Evolutionary conservation across 352 stramenopile genomes (phyloP).

Genomic region (Phytopythium vexans): DNA sequence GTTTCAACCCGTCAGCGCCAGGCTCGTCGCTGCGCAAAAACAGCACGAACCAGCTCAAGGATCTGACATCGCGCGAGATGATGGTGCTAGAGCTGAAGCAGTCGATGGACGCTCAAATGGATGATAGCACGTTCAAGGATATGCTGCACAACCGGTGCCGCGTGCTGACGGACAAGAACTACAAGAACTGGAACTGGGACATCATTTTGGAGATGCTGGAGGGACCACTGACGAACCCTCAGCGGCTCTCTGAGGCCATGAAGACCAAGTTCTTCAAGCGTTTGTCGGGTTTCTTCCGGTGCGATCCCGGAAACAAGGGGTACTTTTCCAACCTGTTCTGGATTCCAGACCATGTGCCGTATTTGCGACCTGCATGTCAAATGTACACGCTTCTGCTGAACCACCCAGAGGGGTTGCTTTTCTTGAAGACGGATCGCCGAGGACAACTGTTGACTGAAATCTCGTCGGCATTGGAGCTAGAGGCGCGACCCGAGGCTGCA

Average conservation of each 20-base stretch:
- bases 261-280: slow-evolving; percentile 93
- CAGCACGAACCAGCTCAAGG: slow-evolving; percentile 35
- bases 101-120: slow-evolving; percentile 86
- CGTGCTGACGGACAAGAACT: slow-evolving; percentile 88
- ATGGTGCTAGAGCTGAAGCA: slow-evolving; percentile 87
- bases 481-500: slow-evolving; percentile 78
- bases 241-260: slow-evolving; percentile 86
- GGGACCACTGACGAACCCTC: slow-evolving; percentile 81
- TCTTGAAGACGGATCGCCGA: slow-evolving; percentile 84
- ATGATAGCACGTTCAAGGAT: slow-evolving; percentile 87
- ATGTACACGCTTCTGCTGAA: slow-evolving; percentile 89
- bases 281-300: slow-evolving; percentile 88
- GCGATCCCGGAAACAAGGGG: slow-evolving; percentile 85
- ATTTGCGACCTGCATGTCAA: slow-evolving; percentile 81
- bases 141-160: slow-evolving; percentile 85
- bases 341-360: slow-evolving; percentile 89
- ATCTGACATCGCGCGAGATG: slow-evolving; percentile 81
- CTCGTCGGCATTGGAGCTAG: slow-evolving; percentile 76
- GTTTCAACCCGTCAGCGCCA: slow-evolving; percentile 4
- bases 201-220: slow-evolving; percentile 89
- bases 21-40: slow-evolving; percentile 7
- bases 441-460: slow-evolving; percentile 86
- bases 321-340: slow-evolving; percentile 88
- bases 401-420: slow-evolving; percentile 81
- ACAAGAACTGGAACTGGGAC: slow-evolving; percentile 91